Conservation (phyloP, 208 protist species). For the Endotrypanum monterogeii region DNA sequence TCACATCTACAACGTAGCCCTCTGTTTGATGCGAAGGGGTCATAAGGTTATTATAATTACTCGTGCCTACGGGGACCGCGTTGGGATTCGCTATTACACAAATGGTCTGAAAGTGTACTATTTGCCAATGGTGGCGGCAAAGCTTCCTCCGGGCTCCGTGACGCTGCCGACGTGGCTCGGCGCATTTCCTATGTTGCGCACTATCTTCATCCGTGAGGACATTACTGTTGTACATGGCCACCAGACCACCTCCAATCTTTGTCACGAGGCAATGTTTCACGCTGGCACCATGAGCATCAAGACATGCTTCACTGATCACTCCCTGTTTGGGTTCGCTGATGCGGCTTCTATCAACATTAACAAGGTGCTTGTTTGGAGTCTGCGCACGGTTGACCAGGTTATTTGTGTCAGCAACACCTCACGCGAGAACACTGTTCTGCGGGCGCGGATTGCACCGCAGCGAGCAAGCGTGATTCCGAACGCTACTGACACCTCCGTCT, state of each 20-base stretch:
- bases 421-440: constrained; percentile 98
- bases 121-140: constrained; percentile 92
- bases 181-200: constrained; percentile 90
- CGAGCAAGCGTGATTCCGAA: constrained; percentile 98
- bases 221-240: constrained; percentile 98
- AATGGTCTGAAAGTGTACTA: constrained; percentile 99
- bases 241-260: constrained; percentile 96
- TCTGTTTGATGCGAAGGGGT: constrained; percentile 95
- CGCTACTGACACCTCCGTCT: constrained; percentile 94
- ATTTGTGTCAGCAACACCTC: constrained; percentile 99
- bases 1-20: constrained; percentile 97
- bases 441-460: constrained; percentile 90
- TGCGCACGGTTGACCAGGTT: constrained; percentile 95
- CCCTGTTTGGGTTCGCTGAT: constrained; percentile 98
- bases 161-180: constrained; percentile 91
- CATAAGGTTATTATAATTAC: constrained; percentile 98
- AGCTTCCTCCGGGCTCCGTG: constrained; percentile 86
- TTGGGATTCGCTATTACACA: constrained; percentile 96
- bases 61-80: constrained; percentile 92
- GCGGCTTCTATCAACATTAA: constrained; percentile 96
- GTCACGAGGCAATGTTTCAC: constrained; percentile 95
- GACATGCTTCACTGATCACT: constrained; percentile 98
- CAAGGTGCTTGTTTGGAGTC: constrained; percentile 96
- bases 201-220: constrained; percentile 95
- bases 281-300: constrained; percentile 95